These are phyloP conservation scores for Ettlia oleoabundans DNA, from an alignment of 139 green algal species.

Conservation along the genomic window DNA sequence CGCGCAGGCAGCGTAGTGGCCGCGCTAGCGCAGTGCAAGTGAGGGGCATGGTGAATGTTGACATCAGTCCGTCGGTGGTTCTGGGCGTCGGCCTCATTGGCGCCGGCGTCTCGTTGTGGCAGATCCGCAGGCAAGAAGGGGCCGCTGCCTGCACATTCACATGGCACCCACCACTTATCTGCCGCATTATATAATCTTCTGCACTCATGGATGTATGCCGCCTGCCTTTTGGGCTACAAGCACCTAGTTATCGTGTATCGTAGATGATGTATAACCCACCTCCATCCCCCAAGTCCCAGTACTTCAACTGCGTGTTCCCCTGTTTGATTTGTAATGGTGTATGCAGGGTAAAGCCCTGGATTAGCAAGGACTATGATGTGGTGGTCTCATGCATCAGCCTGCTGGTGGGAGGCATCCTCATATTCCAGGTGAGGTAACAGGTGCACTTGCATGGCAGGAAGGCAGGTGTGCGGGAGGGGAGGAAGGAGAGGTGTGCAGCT, in stretches of 20 bases:
- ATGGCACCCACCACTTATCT: too few relatives aligned
- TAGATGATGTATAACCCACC: too few relatives aligned
- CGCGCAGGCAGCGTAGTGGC: background rate
- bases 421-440: slow-evolving; percentile 66
- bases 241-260: too few relatives aligned
- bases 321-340: too few relatives aligned
- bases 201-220: too few relatives aligned
- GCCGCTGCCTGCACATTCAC: too few relatives aligned
- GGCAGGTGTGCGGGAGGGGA: background rate
- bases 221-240: too few relatives aligned
- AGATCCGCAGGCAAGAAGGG: slow-evolving; percentile 53
- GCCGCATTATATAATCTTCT: too few relatives aligned
- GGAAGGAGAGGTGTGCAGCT: background rate
- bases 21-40: background rate
- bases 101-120: slow-evolving; percentile 63
- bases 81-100: slow-evolving; percentile 67
- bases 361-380: slow-evolving; percentile 76
- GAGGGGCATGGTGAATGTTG: slow-evolving; percentile 73
- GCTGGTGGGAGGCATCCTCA: slow-evolving; percentile 74
- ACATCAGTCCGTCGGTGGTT: slow-evolving; percentile 70
- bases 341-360: slow-evolving; percentile 45
- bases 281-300: too few relatives aligned
- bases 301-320: too few relatives aligned
- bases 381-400: slow-evolving; percentile 70
- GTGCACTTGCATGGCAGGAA: background rate